Percentiles rank a stretch among this genome's conserved stretches.
Evolutionary conservation across 1,139 yeast genomes (phyloP).

Genomic region (Kluyveromyces sp.): DNA sequence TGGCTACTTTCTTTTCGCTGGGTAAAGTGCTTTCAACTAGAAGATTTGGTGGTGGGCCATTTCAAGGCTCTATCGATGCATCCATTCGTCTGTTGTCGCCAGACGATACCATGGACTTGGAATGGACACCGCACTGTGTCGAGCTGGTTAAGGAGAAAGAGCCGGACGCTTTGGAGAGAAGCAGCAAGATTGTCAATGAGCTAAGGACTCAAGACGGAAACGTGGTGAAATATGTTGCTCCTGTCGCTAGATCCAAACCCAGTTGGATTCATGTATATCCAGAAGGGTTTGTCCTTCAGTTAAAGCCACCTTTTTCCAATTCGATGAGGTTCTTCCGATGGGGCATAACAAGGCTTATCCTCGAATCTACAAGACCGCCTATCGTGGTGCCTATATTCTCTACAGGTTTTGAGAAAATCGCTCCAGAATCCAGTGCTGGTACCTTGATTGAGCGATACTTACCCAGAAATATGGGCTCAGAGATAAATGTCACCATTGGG

Average conservation of each 20-base stretch:
- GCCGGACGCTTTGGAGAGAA: conserved; percentile 9
- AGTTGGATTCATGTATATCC: conserved; percentile 96
- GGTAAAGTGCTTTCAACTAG: conserved; percentile 84
- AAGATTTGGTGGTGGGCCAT: conserved; percentile 88
- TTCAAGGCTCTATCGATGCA: conserved; percentile 86
- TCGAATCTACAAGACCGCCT: conserved; percentile 81
- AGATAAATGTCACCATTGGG: conserved; percentile 66
- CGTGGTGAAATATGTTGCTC: conserved; percentile 27
- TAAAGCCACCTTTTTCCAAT: conserved; percentile 67
- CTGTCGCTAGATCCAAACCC: conserved; percentile 52
- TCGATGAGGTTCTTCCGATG: conserved; percentile 94
- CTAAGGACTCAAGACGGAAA: background rate
- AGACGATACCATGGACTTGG: conserved; percentile 59
- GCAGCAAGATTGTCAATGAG: conserved; percentile 26
- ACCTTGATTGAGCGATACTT: conserved; percentile 48
- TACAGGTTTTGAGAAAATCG: conserved; percentile 78
- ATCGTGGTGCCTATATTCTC: conserved; percentile 84
- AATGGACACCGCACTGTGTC: conserved; percentile 35
- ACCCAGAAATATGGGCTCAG: conserved; percentile 62
- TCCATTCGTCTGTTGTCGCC: conserved; percentile 79
- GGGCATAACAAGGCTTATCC: conserved; percentile 81
- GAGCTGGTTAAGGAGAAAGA: conserved; percentile 5
- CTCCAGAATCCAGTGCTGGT: conserved; percentile 68
- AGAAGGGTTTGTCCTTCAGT: conserved; percentile 87
- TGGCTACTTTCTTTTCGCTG: conserved; percentile 64